Base-by-base conservation (phyloP, 371 early-diverging fungal species). In the Apophysomyces trapeziformis region DNA sequence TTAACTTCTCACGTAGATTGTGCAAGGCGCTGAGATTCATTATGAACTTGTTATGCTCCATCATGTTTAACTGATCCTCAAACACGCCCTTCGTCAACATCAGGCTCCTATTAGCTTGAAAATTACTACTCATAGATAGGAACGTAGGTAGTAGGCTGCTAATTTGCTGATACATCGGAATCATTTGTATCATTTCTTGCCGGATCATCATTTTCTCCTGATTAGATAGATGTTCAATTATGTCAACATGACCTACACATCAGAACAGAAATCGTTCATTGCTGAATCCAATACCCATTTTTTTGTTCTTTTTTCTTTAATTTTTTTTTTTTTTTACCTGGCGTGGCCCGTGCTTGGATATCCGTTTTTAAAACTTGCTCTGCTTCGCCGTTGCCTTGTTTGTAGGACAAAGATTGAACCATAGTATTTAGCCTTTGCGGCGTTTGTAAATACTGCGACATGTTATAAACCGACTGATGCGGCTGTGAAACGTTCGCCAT, bases 1-100 rank as follows among this genome's bases (percentile, higher is more conserved):
- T 78, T 18, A 87, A 73, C 32, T 85, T 84, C 0, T 86, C 85
- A 38, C 71, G 75, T 39, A 87, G 61, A 45, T 83, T 84, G 1
- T 68, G 66, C 26, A 86, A 66, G 37, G 80, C 74, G 13, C 79
- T 81, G 18, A 83, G 64, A 3, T 69, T 77, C 21, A 87, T 75
- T 8, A 80, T 71, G 59, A 70, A 87, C 35, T 77, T 76, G 32
- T 82, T 74, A 35, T 83, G 80, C 36, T 74, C 69, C 13, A 87
- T 57, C 8, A 73, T 61, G 2, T 76, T 76, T 13, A 82, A 65
- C 63, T 87, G 88, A 59, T 85, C 86, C 64, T 87, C 79, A 69
- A 85, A 81, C 82, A 85, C 79, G 60, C 79, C 79, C 65, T 86
- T 87, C 85, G 85, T 83, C 63, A 83, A 58, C 35, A 87, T 82